Percentiles rank a stretch among this genome's conserved stretches.
phyloP scores from a whole-genome alignment of 2,329 filamentous ascomycete species.

The Penicillium freii region DNA sequence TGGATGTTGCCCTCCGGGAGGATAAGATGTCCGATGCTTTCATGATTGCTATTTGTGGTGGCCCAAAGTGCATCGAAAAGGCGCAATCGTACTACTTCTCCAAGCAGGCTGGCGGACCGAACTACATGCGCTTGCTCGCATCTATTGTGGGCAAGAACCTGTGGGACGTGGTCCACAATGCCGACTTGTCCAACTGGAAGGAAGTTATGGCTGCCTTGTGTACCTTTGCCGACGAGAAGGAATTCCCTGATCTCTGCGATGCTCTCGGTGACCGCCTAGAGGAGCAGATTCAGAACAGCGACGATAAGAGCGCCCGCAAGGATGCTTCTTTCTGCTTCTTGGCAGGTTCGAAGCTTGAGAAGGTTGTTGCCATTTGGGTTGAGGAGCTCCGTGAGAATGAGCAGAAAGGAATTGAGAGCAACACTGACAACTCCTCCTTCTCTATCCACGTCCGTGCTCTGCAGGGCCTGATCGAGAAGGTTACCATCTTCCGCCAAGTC shows the following conservation, averaged over 20 bases:
- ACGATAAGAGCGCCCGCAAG: constrained; percentile 62
- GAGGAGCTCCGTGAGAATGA: constrained; percentile 84
- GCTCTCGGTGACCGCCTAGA: constrained; percentile 87
- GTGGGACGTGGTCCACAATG: constrained; percentile 97
- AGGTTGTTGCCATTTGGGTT: constrained; percentile 93
- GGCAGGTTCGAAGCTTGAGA: constrained; percentile 93
- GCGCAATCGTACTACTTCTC: constrained; percentile 89
- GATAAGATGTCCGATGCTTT: constrained; percentile 93
- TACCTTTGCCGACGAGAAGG: constrained; percentile 85
- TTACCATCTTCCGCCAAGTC: constrained; percentile 91
- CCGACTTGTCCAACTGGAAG: constrained; percentile 90
- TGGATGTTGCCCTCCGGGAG: constrained; percentile 84
- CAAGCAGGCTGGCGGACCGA: constrained; percentile 76
- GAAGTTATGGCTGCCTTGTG: constrained; percentile 94
- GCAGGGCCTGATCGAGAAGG: constrained; percentile 96
- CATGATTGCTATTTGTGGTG: constrained; percentile 95
- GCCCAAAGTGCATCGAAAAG: constrained; percentile 89
- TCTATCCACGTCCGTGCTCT: constrained; percentile 85
- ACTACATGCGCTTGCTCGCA: constrained; percentile 84
- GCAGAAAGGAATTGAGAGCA: constrained; percentile 67
- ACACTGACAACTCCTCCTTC: constrained; percentile 74
- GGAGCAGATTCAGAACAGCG: constrained; percentile 60
- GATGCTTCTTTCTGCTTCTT: constrained; percentile 97
- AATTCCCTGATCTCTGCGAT: constrained; percentile 94
- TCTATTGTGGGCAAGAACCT: constrained; percentile 95